Conservation (phyloP, 345 rosid genomes). For the Laguncularia racemosa region DNA sequence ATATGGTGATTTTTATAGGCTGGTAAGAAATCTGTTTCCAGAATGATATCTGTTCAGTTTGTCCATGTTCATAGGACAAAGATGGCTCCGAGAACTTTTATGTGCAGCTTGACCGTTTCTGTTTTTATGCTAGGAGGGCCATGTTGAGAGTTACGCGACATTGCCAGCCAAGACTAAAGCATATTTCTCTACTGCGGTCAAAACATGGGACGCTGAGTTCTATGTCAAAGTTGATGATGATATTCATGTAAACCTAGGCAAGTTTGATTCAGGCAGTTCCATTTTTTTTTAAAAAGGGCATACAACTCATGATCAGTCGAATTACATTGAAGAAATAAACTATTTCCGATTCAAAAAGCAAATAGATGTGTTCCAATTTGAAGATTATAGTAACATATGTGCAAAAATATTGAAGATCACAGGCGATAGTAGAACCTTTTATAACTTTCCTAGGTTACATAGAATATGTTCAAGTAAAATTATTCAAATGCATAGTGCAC, state of each 20-base stretch:
- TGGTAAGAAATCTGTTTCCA: slow-evolving; percentile 35
- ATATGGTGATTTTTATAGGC: slow-evolving; percentile 76
- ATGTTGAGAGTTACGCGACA: slow-evolving; percentile 70
- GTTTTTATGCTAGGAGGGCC: slow-evolving; percentile 41
- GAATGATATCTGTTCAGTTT: background rate
- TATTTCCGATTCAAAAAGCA: too few species aligned
- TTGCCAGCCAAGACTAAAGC: slow-evolving; percentile 83
- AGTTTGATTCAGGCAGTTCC: slow-evolving; percentile 4
- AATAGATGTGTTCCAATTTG: too few species aligned
- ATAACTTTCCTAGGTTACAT: too few species aligned
- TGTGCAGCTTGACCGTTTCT: background rate
- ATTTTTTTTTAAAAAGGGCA: background rate
- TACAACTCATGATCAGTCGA: background rate
- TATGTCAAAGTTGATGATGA: slow-evolving; percentile 95
- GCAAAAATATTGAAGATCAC: too few species aligned
- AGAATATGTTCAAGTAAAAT: too few species aligned
- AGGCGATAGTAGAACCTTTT: too few species aligned
- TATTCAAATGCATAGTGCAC: too few species aligned
- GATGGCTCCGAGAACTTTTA: too few species aligned
- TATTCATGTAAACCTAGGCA: slow-evolving; percentile 87
- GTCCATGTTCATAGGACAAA: too few species aligned
- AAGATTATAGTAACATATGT: too few species aligned
- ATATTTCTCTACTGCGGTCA: slow-evolving; percentile 63
- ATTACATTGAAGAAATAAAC: too few species aligned
- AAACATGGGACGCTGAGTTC: slow-evolving; percentile 83